These are phyloP conservation scores for Chaetomiaceae sp. DNA, from an alignment of 2,329 filamentous ascomycete species.

Conservation along the genomic window DNA sequence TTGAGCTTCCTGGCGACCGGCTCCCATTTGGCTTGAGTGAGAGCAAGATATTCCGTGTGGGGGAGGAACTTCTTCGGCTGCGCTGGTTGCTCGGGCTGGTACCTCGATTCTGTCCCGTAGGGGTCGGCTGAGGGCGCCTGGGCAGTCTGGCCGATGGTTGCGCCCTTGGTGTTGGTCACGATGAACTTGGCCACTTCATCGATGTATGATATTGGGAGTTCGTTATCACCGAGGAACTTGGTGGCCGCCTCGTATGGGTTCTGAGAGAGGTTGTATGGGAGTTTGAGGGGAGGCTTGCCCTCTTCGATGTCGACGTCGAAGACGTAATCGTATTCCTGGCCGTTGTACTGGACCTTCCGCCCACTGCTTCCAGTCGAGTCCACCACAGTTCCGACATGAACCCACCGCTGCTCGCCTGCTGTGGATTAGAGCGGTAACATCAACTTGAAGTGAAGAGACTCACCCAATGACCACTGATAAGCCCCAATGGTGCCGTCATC, in stretches of 20 bases:
- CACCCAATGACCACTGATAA: slow-evolving; percentile 74
- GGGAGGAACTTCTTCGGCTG: slow-evolving; percentile 58
- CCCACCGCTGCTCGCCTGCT: slow-evolving; percentile 64
- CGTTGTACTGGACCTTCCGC: slow-evolving; percentile 69
- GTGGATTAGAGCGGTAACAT: slow-evolving; percentile 22
- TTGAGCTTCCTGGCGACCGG: slow-evolving; percentile 33
- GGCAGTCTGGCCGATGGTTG: slow-evolving; percentile 65
- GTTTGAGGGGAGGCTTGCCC: slow-evolving; percentile 83
- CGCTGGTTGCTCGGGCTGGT: slow-evolving; percentile 64
- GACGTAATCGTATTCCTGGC: slow-evolving; percentile 90
- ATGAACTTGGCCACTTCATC: slow-evolving; percentile 95
- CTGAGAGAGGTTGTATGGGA: slow-evolving; percentile 89
- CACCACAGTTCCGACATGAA: slow-evolving; percentile 90
- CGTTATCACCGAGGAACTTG: slow-evolving; percentile 85
- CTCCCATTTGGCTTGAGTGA: slow-evolving; percentile 67
- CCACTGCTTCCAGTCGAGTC: slow-evolving; percentile 81
- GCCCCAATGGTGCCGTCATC: slow-evolving; percentile 76
- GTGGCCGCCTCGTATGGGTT: slow-evolving; percentile 90
- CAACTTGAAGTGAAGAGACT: neutral
- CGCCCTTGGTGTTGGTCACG: slow-evolving; percentile 79
- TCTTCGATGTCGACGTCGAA: slow-evolving; percentile 97
- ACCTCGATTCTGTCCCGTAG: slow-evolving; percentile 72
- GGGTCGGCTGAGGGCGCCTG: slow-evolving; percentile 56
- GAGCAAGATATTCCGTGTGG: slow-evolving; percentile 73
- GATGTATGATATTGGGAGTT: slow-evolving; percentile 80